These are phyloP conservation scores for Suhomyces terraborum DNA, from an alignment of 1,139 yeast species.

Conservation along the genomic window DNA sequence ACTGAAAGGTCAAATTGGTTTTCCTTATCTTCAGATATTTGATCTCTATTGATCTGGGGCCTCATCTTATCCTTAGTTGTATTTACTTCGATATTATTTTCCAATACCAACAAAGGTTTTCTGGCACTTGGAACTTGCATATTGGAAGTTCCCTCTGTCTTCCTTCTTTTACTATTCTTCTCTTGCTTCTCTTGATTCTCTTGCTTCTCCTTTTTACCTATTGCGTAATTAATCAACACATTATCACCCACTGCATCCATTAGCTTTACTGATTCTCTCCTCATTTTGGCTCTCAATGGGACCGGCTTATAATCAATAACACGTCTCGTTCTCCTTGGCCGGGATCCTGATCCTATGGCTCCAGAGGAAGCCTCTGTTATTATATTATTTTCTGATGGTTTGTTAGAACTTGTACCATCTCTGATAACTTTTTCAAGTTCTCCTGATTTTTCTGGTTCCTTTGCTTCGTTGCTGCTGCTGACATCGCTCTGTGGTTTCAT, in stretches of 20 bases:
- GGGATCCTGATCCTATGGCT: background rate
- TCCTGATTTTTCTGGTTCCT: no score
- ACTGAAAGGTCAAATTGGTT: constrained; percentile 24
- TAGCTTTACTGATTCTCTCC: constrained; percentile 63
- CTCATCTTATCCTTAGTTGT: background rate
- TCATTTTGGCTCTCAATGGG: constrained; percentile 65
- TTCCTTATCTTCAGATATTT: constrained; percentile 3
- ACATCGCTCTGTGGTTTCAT: no score
- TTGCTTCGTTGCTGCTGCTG: no score
- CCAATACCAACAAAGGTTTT: background rate
- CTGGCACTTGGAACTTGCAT: constrained; percentile 2
- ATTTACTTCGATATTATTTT: background rate
- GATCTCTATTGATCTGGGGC: background rate
- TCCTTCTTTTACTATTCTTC: background rate
- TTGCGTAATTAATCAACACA: constrained; percentile 51
- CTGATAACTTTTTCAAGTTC: no score
- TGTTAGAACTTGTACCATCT: no score
- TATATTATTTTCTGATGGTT: background rate
- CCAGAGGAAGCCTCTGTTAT: background rate
- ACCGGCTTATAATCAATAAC: constrained; percentile 71
- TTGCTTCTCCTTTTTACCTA: constrained; percentile 4
- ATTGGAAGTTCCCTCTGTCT: background rate
- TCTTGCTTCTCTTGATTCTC: constrained; percentile 1
- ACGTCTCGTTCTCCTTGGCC: constrained; percentile 29
- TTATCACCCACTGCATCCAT: constrained; percentile 54